Conservation (phyloP, 805 yeast genomes). For the Cyberlindnera xishuangbannaensis region DNA sequence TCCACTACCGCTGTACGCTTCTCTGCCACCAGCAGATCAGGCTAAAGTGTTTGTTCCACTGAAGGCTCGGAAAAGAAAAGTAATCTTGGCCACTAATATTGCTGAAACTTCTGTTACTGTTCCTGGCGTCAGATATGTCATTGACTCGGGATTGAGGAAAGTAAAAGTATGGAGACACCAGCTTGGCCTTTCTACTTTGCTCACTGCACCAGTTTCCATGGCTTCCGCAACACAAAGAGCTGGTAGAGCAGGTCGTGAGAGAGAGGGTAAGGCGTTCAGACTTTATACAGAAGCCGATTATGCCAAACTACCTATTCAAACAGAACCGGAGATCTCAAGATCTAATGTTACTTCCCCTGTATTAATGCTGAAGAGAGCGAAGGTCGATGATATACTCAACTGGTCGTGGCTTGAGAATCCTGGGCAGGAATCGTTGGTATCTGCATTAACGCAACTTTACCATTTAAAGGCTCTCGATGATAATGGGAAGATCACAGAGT, state of each 20-base stretch:
- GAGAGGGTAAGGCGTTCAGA: slow-evolving; percentile 83
- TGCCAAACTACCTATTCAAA: slow-evolving; percentile 58
- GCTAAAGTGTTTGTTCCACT: slow-evolving; percentile 68
- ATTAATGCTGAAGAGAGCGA: slow-evolving; percentile 74
- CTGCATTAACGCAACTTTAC: slow-evolving; percentile 75
- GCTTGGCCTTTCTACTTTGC: slow-evolving; percentile 83
- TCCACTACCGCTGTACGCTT: slow-evolving; percentile 88
- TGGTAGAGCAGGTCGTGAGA: slow-evolving; percentile 99
- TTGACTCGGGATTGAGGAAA: slow-evolving; percentile 89
- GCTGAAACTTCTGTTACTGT: slow-evolving; percentile 98
- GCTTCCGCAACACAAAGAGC: slow-evolving; percentile 94
- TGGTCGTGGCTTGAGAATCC: slow-evolving; percentile 97
- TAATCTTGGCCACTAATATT: slow-evolving; percentile 88
- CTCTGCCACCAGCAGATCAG: slow-evolving; percentile 82
- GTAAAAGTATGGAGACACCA: slow-evolving; percentile 94
- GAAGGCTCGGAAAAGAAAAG: slow-evolving; percentile 66
- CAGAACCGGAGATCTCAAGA: slow-evolving; percentile 90
- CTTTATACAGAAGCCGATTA: slow-evolving; percentile 74
- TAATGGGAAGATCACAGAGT: slow-evolving; percentile 64
- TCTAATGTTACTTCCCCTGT: slow-evolving; percentile 83
- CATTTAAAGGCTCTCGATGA: slow-evolving; percentile 76
- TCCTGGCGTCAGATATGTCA: slow-evolving; percentile 86
- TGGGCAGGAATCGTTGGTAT: slow-evolving; percentile 63
- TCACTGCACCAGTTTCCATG: slow-evolving; percentile 88
- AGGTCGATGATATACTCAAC: slow-evolving; percentile 73